These are phyloP conservation scores for Skeletonema costatum DNA, from an alignment of 108 stramenopile genomes.

Conservation along the genomic window DNA sequence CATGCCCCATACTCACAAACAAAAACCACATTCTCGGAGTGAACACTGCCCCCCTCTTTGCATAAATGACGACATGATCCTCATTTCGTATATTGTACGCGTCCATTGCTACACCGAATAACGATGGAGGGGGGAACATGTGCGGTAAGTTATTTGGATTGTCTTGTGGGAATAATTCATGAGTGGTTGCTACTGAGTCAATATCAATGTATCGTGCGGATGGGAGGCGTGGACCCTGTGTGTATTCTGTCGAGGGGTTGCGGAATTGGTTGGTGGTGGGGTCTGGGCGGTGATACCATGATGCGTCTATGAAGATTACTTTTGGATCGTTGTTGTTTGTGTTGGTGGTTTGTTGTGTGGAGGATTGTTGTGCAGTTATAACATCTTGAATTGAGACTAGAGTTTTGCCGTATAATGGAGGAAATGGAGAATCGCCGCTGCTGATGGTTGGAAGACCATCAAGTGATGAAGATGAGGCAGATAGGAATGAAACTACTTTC, in stretches of 20 bases:
- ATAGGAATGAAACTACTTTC: background rate
- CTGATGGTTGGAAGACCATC: background rate
- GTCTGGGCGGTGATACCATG: constrained; percentile 43
- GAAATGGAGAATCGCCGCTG: background rate
- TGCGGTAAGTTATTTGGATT: constrained; percentile 57
- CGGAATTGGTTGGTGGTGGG: constrained; percentile 20
- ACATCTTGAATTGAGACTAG: constrained; percentile 26
- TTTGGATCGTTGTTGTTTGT: constrained; percentile 7
- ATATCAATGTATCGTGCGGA: constrained; percentile 68
- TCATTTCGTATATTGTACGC: constrained; percentile 51
- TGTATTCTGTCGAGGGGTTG: constrained; percentile 56
- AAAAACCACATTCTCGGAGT: constrained; percentile 70
- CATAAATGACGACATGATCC: constrained; percentile 75
- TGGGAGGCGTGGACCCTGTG: constrained; percentile 59
- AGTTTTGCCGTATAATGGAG: constrained; percentile 27
- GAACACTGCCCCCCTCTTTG: constrained; percentile 52
- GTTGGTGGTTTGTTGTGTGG: background rate
- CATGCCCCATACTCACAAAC: constrained; percentile 78
- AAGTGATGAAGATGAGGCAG: background rate
- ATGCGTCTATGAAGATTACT: constrained; percentile 42
- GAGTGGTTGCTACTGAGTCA: constrained; percentile 57
- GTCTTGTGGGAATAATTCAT: constrained; percentile 7
- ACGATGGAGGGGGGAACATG: constrained; percentile 72
- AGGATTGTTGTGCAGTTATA: constrained; percentile 4
- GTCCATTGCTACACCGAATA: constrained; percentile 79